A percentile compares a stretch with the other conserved stretches of the same genome.
Evolutionary conservation across 805 yeast species (phyloP).

Genomic region (Zygosaccharomyces rouxii): DNA sequence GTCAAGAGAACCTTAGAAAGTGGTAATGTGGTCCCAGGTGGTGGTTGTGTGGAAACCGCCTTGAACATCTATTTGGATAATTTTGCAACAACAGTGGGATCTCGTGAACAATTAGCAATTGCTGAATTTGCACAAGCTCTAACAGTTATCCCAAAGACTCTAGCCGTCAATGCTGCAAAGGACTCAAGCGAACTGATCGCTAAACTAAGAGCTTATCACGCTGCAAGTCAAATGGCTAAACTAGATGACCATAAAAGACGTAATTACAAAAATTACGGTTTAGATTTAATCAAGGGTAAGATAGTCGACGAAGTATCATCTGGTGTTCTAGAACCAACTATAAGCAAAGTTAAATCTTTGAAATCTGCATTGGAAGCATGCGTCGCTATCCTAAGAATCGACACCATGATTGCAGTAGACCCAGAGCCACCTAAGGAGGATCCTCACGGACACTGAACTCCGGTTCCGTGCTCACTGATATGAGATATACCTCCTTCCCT

Average conservation of each 20-base stretch:
- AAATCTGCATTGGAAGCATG: conserved; percentile 98
- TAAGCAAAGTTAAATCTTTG: conserved; percentile 86
- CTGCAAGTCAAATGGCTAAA: conserved; percentile 84
- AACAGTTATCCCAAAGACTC: conserved; percentile 88
- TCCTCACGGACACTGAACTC: conserved; percentile 66
- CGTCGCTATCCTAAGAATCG: conserved; percentile 93
- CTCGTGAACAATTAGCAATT: conserved; percentile 95
- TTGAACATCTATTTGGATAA: conserved; percentile 90
- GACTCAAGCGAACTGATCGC: conserved; percentile 94
- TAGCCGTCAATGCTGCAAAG: conserved; percentile 96
- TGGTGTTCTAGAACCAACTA: conserved; percentile 95
- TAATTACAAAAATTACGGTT: conserved; percentile 84
- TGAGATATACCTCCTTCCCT: background rate
- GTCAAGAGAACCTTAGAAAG: conserved; percentile 94
- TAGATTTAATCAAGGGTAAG: conserved; percentile 87
- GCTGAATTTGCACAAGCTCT: conserved; percentile 94
- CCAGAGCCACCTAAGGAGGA: conserved; percentile 93
- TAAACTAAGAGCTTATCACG: conserved; percentile 91
- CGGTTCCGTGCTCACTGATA: background rate
- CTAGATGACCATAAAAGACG: conserved; percentile 80
- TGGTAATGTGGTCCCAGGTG: conserved; percentile 95
- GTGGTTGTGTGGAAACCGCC: conserved; percentile 98
- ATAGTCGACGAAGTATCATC: conserved; percentile 76
- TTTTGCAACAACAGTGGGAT: conserved; percentile 96
- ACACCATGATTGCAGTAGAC: conserved; percentile 95